Evolutionary conservation across 2,329 filamentous ascomycete species (phyloP).

Genomic region (Curvularia verruculosa): DNA sequence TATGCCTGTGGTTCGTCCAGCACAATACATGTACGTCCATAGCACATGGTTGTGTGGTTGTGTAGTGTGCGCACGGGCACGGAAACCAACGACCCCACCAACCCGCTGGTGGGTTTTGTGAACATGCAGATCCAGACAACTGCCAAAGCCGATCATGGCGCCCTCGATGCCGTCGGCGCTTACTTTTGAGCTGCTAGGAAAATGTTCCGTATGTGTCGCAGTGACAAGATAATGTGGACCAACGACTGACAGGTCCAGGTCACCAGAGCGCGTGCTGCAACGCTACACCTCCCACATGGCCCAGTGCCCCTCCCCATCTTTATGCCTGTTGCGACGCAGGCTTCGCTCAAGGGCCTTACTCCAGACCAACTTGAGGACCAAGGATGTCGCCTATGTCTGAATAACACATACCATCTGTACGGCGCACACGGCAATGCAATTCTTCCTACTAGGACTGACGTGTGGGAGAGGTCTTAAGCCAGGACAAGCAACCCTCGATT

Average conservation of each 20-base stretch:
- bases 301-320: slow-evolving; percentile 89
- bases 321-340: slow-evolving; percentile 98
- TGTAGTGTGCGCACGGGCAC: background rate
- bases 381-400: slow-evolving; percentile 87
- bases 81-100: background rate
- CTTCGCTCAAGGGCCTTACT: slow-evolving; percentile 90
- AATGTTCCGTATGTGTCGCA: slow-evolving; percentile 42
- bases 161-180: slow-evolving; percentile 47
- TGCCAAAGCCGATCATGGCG: slow-evolving; percentile 31
- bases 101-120: background rate
- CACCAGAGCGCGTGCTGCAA: slow-evolving; percentile 90
- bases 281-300: slow-evolving; percentile 87
- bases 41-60: too few relatives aligned
- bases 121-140: background rate
- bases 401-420: slow-evolving; percentile 93
- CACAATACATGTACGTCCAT: too few relatives aligned
- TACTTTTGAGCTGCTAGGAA: slow-evolving; percentile 47
- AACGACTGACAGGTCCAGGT: slow-evolving; percentile 63
- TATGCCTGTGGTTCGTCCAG: too few relatives aligned
- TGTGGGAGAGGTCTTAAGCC: slow-evolving; percentile 76
- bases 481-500: slow-evolving; percentile 85
- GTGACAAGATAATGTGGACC: background rate
- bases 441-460: slow-evolving; percentile 24
- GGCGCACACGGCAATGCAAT: slow-evolving; percentile 2
- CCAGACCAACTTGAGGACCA: slow-evolving; percentile 90